Conservation (phyloP, 441 rosid genomes). For the Flueggea neowawraea region DNA sequence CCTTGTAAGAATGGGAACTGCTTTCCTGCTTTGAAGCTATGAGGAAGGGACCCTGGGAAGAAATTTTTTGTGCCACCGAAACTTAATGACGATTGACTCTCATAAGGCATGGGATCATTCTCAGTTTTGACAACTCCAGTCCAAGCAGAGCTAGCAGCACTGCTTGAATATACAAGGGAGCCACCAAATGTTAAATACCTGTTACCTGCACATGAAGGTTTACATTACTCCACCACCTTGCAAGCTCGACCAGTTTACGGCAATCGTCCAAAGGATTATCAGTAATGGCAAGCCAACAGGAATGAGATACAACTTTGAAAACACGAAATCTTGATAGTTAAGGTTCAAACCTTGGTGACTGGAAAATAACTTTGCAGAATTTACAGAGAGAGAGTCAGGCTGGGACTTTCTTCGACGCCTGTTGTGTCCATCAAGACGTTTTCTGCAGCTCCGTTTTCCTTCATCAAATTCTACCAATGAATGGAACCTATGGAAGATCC, state of each 20-base stretch:
- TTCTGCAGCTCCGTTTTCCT: conserved; percentile 77
- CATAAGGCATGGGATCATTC: conserved; percentile 25
- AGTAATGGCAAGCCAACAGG: not conserved
- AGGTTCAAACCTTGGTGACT: conserved; percentile 39
- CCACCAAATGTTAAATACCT: conserved; percentile 38
- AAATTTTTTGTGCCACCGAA: conserved; percentile 27
- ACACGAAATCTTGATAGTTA: not conserved
- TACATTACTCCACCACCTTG: not conserved
- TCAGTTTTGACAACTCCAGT: conserved; percentile 33
- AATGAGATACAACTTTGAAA: not conserved
- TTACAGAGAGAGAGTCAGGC: conserved; percentile 39
- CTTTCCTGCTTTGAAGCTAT: conserved; percentile 27
- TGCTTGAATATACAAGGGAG: conserved; percentile 35
- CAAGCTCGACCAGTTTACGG: no score
- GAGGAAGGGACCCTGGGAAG: conserved; percentile 31
- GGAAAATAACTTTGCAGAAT: conserved; percentile 41
- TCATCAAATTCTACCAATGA: conserved; percentile 74
- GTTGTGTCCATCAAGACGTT: conserved; percentile 81
- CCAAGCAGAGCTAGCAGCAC: conserved; percentile 38
- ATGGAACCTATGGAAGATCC: conserved; percentile 50
- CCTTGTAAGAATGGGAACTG: conserved; percentile 43
- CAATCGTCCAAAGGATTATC: no score
- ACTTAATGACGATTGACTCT: conserved; percentile 20
- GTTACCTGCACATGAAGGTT: conserved; percentile 32
- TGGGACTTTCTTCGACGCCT: conserved; percentile 71